Evolutionary conservation across 1,139 yeast genomes (phyloP).

Genomic region (Cylindricascospora bacillispora): DNA sequence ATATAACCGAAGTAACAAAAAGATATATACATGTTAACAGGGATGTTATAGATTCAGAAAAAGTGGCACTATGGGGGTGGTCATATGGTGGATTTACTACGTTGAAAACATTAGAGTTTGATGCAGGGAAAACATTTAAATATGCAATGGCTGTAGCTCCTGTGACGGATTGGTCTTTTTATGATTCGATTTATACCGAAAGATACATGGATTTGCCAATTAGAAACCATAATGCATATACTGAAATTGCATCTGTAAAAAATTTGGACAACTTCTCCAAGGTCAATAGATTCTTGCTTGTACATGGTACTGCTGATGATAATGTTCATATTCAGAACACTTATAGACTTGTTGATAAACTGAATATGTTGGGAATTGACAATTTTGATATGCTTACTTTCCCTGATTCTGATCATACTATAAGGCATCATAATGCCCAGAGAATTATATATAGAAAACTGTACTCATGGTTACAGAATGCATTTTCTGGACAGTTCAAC

Average conservation of each 20-base stretch:
- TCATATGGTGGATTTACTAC: conserved; percentile 79
- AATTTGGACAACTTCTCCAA: conserved; percentile 37
- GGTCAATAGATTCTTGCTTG: conserved; percentile 52
- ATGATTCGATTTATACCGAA: conserved; percentile 81
- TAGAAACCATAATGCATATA: conserved; percentile 37
- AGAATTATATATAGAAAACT: conserved; percentile 64
- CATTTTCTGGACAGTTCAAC: conserved; percentile 62
- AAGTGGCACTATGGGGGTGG: conserved; percentile 96
- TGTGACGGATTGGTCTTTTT: conserved; percentile 69
- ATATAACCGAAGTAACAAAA: conserved; percentile 54
- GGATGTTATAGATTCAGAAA: conserved; percentile 43
- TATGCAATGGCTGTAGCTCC: conserved; percentile 88
- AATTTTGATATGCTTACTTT: conserved; percentile 84
- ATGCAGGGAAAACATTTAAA: conserved; percentile 51
- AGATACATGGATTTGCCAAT: conserved; percentile 70
- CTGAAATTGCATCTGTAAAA: conserved; percentile 35
- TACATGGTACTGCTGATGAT: conserved; percentile 97
- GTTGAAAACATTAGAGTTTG: conserved; percentile 61
- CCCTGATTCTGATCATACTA: conserved; percentile 89
- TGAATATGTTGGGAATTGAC: conserved; percentile 49
- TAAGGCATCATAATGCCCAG: conserved; percentile 68
- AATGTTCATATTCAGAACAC: conserved; percentile 92
- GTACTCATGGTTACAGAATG: conserved; percentile 56
- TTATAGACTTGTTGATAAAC: conserved; percentile 54
- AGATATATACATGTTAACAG: conserved; percentile 41